Evolutionary conservation across 768 basidiomycete species (phyloP).

Genomic region (Polyporus arcularius): DNA sequence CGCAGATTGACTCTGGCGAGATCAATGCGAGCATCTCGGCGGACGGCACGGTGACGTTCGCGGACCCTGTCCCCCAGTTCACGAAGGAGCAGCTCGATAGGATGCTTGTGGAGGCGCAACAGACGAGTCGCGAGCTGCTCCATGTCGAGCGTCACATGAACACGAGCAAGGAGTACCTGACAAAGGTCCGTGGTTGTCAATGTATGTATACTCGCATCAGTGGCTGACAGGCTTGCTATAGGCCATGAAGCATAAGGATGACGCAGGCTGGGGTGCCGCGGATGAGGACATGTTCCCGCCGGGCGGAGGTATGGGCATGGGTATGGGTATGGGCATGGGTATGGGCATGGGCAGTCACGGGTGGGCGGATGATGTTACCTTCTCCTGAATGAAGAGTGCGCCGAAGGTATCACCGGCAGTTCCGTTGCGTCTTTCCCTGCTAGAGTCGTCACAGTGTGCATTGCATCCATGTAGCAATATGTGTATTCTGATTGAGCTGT

Average conservation of each 20-base stretch:
- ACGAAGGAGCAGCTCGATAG: conserved; percentile 62
- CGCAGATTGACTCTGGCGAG: conserved; percentile 69
- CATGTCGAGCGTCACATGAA: conserved; percentile 57
- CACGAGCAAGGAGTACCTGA: conserved; percentile 70
- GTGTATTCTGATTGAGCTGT: conserved; percentile 3
- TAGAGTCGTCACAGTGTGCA: neutral
- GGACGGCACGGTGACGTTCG: conserved; percentile 74
- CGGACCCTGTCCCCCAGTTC: conserved; percentile 56
- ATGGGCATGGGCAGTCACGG: conserved; percentile 1
- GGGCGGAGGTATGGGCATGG: neutral
- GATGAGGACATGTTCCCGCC: conserved; percentile 29
- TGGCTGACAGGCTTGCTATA: neutral
- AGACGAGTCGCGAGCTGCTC: conserved; percentile 49
- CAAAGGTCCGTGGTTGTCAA: conserved; percentile 51
- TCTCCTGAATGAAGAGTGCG: neutral
- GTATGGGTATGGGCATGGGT: conserved; percentile 1
- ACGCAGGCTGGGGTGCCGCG: conserved; percentile 20
- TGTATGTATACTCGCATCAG: too few relatives aligned
- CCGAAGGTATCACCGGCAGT: neutral
- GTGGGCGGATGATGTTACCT: conserved; percentile 18
- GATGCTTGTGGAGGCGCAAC: conserved; percentile 56
- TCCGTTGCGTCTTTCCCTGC: neutral
- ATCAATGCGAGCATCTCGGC: conserved; percentile 70
- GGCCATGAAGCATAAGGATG: conserved; percentile 32
- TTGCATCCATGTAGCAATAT: conserved; percentile 13